Base-by-base conservation (phyloP, 2,329 filamentous ascomycete species). In the Clarireedia homoeocarpa region DNA sequence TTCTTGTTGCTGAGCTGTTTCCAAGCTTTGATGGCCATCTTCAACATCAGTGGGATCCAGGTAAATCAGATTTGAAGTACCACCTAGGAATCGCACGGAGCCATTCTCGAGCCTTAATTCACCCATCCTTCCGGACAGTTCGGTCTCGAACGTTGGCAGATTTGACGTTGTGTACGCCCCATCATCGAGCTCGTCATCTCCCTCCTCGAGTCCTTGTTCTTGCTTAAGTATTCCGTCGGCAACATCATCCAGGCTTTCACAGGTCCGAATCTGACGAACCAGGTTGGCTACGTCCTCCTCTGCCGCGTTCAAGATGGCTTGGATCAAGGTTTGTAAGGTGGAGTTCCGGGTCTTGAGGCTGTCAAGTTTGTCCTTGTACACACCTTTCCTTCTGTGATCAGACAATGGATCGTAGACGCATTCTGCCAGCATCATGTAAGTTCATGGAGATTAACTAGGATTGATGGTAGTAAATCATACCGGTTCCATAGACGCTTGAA, bases 391-490 rank as follows among this genome's bases (percentile, higher is more conserved):
- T 50, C 94, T 87, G 71, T 96, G 91, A 71, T 99, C 94, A 57
- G 91, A 96, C 69, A 91, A 95, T 3, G 91, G 92, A 69, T 97
- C 92, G 76, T 97, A 97, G 62, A 96, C 79, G 71, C 94, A 96
- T 73, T 88, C 84, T 68, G 38, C 17, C 6, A n/a, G 49, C 49
- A 30, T 45, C 24, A 39, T 44, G 51, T 57, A 42, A 59, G 54
- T 55, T 5, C 20, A 23, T 49, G 12, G 24, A 30, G 24, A 9
- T 26, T 17, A 24, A 24, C 27, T 38, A 26, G 51, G 10, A 5
- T 15, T 38, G 51, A n/a, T 14, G 27, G 3, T 50, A 17, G 27
- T 46, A 38, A 17, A 48, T 58, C 63, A 65, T 52, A 69, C 68
- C 68, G 59, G 89, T 94, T 59, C 84, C 82, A 69, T 99, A 97